Evolutionary conservation across 2,329 filamentous ascomycete species (phyloP), one percentile per base, ranked within the genome.

Genomic region (Aspergillus piperis): DNA sequence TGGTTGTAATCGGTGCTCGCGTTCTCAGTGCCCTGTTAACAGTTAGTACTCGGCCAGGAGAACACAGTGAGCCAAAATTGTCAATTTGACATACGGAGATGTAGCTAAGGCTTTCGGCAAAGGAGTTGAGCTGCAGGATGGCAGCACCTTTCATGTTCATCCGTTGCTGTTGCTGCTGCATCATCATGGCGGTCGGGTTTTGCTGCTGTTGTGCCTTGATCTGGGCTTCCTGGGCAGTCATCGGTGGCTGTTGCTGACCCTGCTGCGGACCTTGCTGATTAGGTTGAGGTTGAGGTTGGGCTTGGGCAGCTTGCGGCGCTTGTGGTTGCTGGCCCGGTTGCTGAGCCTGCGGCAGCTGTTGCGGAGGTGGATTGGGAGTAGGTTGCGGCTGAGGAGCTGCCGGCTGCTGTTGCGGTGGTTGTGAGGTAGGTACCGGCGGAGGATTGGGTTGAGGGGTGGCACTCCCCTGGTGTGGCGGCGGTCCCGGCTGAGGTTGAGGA

Each of bases 1-100:
- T 91, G 90, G 0, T 81, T 77, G 4, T 96, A 77, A 69, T 92
- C 89, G 61, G 89, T 44, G 13, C 41, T 87, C 62, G 85, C 32
- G 32, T 36, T 83, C 65, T 84, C 83, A 69, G 86, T 87, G 13
- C 81, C 83, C 83, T 86, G 70, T 53, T 8, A 57, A 25, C 8
- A 8, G 32, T 69, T 65, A 68, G 61, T 27, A 57, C 59, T 42
- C 19, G 13, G 54, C n/a, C 54, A 23, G 48, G 17, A 25, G 17
- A 8, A 17, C 25, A 27, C 3, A 13, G 2, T 38, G 47, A 53
- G 3, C n/a, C 19, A 42, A 39, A 11, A 27, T 8, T 27, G 25
- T 3, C 25, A 19, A 52, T 17, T 54, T 48, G 41, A 80, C 74
- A 88, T 86, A 76, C 85, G 77, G 71, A 89, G 67, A 82, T 86